phyloP scores from a whole-genome alignment of 768 basidiomycete genomes.

The Plicaturopsis crispa region DNA sequence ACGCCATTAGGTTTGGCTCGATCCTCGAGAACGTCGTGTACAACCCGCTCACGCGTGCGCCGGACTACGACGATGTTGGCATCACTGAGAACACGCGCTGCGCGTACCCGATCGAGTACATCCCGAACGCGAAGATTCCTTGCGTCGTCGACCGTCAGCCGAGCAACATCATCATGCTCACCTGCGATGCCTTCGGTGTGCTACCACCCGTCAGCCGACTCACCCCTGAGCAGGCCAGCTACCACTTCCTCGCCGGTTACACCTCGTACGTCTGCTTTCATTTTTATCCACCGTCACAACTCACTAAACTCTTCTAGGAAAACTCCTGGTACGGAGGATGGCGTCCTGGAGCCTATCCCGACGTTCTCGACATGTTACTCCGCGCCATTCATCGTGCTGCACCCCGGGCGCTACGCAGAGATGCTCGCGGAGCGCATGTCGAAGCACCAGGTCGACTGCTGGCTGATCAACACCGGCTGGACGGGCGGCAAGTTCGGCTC shows the following conservation, averaged over 20 bases:
- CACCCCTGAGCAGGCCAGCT: constrained; percentile 90
- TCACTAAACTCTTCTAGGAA: constrained; percentile 44
- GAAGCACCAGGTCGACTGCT: constrained; percentile 84
- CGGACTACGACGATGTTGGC: constrained; percentile 93
- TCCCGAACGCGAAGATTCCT: constrained; percentile 91
- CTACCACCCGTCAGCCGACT: constrained; percentile 93
- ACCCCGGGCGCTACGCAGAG: constrained; percentile 90
- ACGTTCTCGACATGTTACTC: constrained; percentile 99
- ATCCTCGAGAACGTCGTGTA: constrained; percentile 99
- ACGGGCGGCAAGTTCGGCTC: constrained; percentile 89
- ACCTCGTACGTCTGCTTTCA: constrained; percentile 55
- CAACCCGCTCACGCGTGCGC: constrained; percentile 69
- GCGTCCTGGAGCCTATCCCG: constrained; percentile 95
- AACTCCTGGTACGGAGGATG: constrained; percentile 98
- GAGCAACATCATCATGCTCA: constrained; percentile 93
- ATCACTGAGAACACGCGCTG: constrained; percentile 99
- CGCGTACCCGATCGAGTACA: constrained; percentile 97
- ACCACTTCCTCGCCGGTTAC: constrained; percentile 97
- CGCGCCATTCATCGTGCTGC: constrained; percentile 98
- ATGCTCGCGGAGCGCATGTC: constrained; percentile 97
- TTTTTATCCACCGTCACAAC: constrained; percentile 4
- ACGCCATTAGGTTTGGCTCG: constrained; percentile 89
- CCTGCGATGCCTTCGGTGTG: constrained; percentile 97
- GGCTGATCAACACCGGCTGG: constrained; percentile 99
- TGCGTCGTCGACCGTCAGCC: constrained; percentile 85